Conservation (phyloP, 345 rosid genomes). For the Pugionium cornutum region DNA sequence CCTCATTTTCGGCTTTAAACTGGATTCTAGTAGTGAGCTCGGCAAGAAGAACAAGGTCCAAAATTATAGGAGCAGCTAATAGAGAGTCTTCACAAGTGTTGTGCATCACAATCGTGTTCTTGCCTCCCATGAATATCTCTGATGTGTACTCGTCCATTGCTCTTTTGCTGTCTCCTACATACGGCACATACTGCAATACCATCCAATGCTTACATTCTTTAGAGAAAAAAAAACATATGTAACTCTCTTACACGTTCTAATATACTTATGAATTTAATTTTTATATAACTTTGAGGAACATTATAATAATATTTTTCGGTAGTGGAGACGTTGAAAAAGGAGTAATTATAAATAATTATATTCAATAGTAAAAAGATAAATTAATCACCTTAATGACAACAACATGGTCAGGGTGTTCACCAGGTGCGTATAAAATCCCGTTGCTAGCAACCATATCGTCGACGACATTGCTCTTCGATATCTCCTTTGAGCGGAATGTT, state of each 20-base stretch:
- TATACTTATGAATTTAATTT: not conserved
- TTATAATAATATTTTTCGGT: not conserved
- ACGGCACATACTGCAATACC: conserved; percentile 77
- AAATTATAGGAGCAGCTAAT: conserved; percentile 92
- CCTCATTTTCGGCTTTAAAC: conserved; percentile 85
- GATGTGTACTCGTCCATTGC: conserved; percentile 99
- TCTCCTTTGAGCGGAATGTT: conserved; percentile 94
- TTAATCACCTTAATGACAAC: conserved; percentile 88
- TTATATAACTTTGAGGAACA: not conserved
- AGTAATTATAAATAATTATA: not conserved
- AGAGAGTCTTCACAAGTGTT: conserved; percentile 98
- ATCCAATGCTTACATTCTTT: conserved; percentile 2
- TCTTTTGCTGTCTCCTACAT: conserved; percentile 96
- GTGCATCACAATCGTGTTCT: conserved; percentile 86
- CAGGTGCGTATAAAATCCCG: conserved; percentile 78
- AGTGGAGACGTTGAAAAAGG: not conserved
- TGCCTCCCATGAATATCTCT: conserved; percentile 98
- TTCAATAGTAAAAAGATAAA: not conserved
- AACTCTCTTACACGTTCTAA: not conserved
- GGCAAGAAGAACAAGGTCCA: conserved; percentile 93
- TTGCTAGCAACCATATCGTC: conserved; percentile 99
- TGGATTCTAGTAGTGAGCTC: conserved; percentile 93
- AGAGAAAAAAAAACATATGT: not conserved
- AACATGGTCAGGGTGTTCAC: conserved; percentile 98
- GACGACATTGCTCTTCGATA: conserved; percentile 95